Conservation (phyloP, 78 protist species). For the Dictyostelium brefeldianum region DNA sequence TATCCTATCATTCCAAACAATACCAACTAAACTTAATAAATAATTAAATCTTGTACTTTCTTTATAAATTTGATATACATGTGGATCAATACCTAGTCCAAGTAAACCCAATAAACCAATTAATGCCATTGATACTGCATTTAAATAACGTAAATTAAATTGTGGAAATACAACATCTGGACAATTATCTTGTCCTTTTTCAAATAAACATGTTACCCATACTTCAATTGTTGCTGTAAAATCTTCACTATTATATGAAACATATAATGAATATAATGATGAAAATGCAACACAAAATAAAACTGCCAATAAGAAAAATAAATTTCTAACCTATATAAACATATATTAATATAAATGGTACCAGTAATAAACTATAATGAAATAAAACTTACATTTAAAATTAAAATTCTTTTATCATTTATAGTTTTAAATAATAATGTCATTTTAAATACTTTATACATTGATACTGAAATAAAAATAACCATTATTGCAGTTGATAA, state of each 20-base stretch:
- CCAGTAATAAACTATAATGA: background rate
- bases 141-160: conserved; percentile 1
- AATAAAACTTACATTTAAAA: conserved; percentile 12
- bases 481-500: background rate
- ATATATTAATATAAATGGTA: background rate
- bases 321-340: conserved; percentile 8
- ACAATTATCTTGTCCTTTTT: background rate
- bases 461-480: background rate
- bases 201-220: background rate
- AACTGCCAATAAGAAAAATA: background rate
- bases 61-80: background rate
- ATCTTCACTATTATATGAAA: background rate
- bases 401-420: conserved; percentile 17
- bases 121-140: conserved; percentile 6
- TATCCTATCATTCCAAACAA: background rate
- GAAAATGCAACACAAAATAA: background rate
- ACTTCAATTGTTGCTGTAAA: background rate
- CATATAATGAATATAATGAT: conserved; percentile 16
- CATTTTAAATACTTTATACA: conserved; percentile 6
- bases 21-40: conserved; percentile 1
- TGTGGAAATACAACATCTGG: background rate
- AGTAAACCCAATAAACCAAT: background rate
- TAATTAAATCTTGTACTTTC: background rate
- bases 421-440: background rate
- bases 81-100: background rate